These are phyloP conservation scores for Tanacetum coccineum DNA, from an alignment of 129 eudicot genomes.

Conservation along the genomic window DNA sequence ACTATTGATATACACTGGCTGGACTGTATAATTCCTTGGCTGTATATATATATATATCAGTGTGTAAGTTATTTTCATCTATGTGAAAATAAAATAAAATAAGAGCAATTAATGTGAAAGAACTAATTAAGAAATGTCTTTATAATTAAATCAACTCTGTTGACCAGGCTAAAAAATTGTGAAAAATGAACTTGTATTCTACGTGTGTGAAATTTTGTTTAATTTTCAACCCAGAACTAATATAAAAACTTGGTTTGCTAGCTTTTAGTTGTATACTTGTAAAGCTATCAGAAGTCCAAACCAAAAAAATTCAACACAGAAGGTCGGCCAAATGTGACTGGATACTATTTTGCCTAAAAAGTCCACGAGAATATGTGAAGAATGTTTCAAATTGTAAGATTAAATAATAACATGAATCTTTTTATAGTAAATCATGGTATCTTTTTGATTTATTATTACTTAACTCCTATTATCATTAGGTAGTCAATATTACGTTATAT, in stretches of 20 bases:
- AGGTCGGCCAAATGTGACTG: neutral
- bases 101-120: too few species aligned
- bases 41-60: neutral
- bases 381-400: too few species aligned
- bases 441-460: too few species aligned
- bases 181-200: neutral
- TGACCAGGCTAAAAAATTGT: neutral
- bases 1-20: neutral
- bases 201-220: neutral
- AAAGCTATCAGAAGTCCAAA: neutral
- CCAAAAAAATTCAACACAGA: neutral
- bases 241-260: conserved; percentile 1
- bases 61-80: neutral
- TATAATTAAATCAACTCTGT: neutral
- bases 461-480: too few species aligned
- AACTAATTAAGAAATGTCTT: neutral
- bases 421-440: too few species aligned
- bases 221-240: neutral
- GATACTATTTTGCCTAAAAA: too few species aligned
- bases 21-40: neutral
- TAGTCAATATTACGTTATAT: too few species aligned
- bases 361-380: too few species aligned
- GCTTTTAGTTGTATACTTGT: conserved; percentile 7
- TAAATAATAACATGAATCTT: too few species aligned
- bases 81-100: too few species aligned